Evolutionary conservation across 139 green algal genomes (phyloP), one percentile per base, ranked within the genome.

Genomic region (Tetradesmus obliquus): DNA sequence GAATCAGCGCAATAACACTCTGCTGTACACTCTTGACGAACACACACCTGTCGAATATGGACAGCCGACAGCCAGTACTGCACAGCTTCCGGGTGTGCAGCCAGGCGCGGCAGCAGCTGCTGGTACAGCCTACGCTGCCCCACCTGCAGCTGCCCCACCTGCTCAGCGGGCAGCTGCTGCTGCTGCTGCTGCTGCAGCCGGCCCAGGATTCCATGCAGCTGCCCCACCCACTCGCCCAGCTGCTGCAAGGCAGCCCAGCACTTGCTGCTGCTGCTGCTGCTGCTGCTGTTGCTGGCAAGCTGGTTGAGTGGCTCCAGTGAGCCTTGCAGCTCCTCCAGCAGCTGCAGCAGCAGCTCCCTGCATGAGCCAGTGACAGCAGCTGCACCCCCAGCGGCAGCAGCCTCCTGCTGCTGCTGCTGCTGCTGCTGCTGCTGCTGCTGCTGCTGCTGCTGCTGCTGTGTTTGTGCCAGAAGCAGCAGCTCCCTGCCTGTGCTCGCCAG

Each of bases 261-360:
- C 32, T 7, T 85, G 51, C 80, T 86, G 76, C 76, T 55, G 79
- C 79, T 84, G 79, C 45, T 85, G 80, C 80, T 85, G 80, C 20
- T 53, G 32, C 51, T 66, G 8, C 80, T 60, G 80, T 51, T 60
- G 5, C 32, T n/a, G 51, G 51, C 66, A 24, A 58, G 80, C 51
- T 85, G 5, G 3, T 12, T 85, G n/a, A 58, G 45, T n/a, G 5
- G 51, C 3, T 45, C 3, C 45, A 60, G 51, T 15, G 32, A 24
- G 80, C 15, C 5, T 10, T 85, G 24, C 32, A 58, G 9, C 51
- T 51, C 80, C 45, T 62, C 24, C 45, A 58, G 80, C 80, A 58
- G 80, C 5, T 85, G 80, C 80, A 58, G 80, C 80, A 85, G 5
- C 13, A 2, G 0, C 45, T 22, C 3, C 0, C 80, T 62, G 24